Conservation (phyloP, 2,329 filamentous ascomycete genomes). For the Xylariomycetidae sp. region DNA sequence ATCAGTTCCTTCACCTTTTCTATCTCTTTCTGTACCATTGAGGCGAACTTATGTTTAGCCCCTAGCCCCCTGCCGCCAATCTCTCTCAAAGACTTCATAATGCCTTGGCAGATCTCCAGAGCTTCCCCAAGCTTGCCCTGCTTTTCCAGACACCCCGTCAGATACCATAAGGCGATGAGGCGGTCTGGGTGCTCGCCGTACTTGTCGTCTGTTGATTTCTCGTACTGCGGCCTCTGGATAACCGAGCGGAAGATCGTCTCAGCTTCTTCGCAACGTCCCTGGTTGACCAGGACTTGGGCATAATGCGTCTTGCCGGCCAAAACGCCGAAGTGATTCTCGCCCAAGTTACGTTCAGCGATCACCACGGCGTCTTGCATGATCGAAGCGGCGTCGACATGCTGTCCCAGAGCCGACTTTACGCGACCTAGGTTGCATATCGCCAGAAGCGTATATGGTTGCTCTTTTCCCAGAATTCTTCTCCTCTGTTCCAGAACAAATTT, state of each 20-base stretch:
- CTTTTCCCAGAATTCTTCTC: constrained; percentile 8
- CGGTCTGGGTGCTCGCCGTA: constrained; percentile 17
- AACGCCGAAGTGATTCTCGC: constrained; percentile 9
- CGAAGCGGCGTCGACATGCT: constrained; percentile 2
- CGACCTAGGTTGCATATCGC: constrained; percentile 6
- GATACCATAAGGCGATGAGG: constrained; percentile 9
- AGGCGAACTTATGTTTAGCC: constrained; percentile 4
- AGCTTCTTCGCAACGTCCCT: constrained; percentile 7
- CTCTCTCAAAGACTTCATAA: constrained; percentile 1
- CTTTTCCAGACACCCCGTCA: constrained; percentile 10
- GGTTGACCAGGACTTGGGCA: constrained; percentile 6
- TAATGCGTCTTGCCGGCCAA: constrained; percentile 11
- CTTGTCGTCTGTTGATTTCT: constrained; percentile 3
- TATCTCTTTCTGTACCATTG: constrained; percentile 4
- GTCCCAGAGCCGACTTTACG: constrained; percentile 4
- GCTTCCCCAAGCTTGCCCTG: constrained; percentile 11
- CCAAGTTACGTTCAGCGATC: constrained; percentile 7
- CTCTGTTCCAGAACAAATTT: constrained; percentile 9
- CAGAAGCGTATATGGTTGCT: constrained; percentile 11
- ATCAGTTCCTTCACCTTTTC: too few relatives aligned
- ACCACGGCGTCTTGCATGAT: constrained; percentile 5
- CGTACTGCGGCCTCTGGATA: constrained; percentile 9
- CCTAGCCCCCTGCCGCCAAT: constrained; percentile 9
- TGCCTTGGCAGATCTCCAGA: constrained; percentile 8
- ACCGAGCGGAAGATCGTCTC: constrained; percentile 6